phyloP scores from a whole-genome alignment of 139 green algal species.

The Zygnema circumcarinatum region DNA sequence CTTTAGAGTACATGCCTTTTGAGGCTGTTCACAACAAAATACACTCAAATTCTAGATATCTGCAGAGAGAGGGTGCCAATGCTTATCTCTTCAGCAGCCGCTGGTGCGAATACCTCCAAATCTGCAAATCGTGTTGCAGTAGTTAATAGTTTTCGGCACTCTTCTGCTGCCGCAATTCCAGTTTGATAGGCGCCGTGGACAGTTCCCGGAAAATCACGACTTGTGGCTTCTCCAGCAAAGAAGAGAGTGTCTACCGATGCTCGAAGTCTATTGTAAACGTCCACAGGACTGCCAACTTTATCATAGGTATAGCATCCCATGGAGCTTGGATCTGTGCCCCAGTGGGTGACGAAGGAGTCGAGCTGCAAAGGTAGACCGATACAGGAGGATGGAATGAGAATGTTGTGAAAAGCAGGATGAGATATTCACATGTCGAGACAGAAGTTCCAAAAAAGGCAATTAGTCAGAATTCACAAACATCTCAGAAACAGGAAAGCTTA shows the following conservation, averaged over 20 bases:
- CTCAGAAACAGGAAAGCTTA: no score
- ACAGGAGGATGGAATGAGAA: not conserved
- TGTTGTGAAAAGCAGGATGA: not conserved
- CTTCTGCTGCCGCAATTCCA: constrained; percentile 40
- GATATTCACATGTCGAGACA: constrained; percentile 21
- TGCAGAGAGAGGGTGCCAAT: not conserved
- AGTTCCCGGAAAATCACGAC: constrained; percentile 52
- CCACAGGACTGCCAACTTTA: not conserved
- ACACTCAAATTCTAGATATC: not conserved
- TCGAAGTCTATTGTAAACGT: constrained; percentile 45
- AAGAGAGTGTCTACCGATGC: constrained; percentile 41
- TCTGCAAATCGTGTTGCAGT: not conserved
- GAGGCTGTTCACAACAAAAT: no score
- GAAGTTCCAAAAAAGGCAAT: not conserved
- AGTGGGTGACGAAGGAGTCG: constrained; percentile 29
- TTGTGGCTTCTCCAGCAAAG: constrained; percentile 60
- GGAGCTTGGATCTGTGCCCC: constrained; percentile 54
- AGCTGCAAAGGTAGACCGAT: constrained; percentile 32
- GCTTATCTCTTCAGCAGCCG: not conserved
- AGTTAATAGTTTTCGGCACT: constrained; percentile 13
- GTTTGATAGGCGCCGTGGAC: constrained; percentile 59
- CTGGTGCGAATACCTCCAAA: constrained; percentile 23
- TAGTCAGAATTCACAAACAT: not conserved
- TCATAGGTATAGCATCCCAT: constrained; percentile 56
- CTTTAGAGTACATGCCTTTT: no score